Base-by-base conservation (phyloP, 2,329 filamentous ascomycete species). In the Trichoderma breve region DNA sequence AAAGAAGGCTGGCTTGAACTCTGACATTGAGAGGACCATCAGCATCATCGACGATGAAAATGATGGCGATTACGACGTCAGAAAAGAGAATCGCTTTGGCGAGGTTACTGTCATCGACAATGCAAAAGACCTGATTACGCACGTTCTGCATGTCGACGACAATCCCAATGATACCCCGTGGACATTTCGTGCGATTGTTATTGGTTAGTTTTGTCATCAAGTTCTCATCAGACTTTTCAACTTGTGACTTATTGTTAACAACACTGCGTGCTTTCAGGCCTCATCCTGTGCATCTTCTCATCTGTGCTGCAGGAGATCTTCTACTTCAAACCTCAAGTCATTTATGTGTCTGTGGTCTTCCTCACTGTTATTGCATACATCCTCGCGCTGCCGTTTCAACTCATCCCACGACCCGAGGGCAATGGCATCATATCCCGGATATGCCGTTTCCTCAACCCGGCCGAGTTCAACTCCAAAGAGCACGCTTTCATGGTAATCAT, bases 231-330 rank as follows among this genome's bases (percentile, higher is more conserved):
- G 8, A 9, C 8, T 32, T 32, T 26, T 26, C 26, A 26, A 26
- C 26, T 26, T 26, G 26, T 26, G 26, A 26, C 26, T 26, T 26
- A 26, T 26, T 26, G 26, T n/a, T 24, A 47, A 47, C 9, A 47
- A 21, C 4, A 6, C 43, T 21, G 0, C 43, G 1, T 21, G 3
- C 43, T 0, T 6, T 12, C 0, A 51, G 43, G 43, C 2, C 43
- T 51, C 43, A 51, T 51, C 9, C 43, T 51, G 4, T 51, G 43
- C 43, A 51, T 51, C n/a, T 51, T 51, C 43, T n/a, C 43, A 21
- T 51, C 43, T 2, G 43, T 51, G 4, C n/a, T 51, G 9, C 43
- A 51, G 4, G 43, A 51, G n/a, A 51, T 51, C 0, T 51, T 51
- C 9, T 51, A 51, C n/a, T 51, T 51, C 9, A 51, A 51, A n/a